Percentiles rank a stretch among this genome's conserved stretches.
Evolutionary conservation across 2,329 filamentous ascomycete species (phyloP).

Genomic region (Colletotrichum sojae): DNA sequence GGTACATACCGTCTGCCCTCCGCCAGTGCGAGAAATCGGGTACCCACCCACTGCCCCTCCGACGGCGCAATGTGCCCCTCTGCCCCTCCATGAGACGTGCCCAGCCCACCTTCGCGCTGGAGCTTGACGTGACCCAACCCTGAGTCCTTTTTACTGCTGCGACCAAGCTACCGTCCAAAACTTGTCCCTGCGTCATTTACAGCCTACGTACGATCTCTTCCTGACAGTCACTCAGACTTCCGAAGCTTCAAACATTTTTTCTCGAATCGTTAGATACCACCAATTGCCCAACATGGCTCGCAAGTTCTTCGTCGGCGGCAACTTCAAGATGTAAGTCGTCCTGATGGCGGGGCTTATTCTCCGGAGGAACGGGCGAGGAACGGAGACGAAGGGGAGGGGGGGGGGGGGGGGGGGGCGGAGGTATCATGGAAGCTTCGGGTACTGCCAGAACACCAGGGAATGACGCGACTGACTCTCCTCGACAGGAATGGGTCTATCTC

Average conservation of each 20-base stretch:
- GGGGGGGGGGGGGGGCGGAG: too few species aligned
- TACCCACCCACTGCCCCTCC: conserved; percentile 11
- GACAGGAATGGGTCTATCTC: conserved; percentile 93
- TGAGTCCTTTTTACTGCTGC: conserved; percentile 40
- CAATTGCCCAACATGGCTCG: conserved; percentile 81
- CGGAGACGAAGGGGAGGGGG: neutral
- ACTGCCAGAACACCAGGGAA: conserved; percentile 26
- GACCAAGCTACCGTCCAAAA: conserved; percentile 19
- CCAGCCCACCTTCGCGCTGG: conserved; percentile 37
- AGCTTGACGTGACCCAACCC: conserved; percentile 40
- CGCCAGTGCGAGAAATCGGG: neutral
- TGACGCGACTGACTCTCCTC: conserved; percentile 35
- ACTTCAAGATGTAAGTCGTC: conserved; percentile 94
- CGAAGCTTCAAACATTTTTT: conserved; percentile 15
- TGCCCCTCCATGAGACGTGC: conserved; percentile 38
- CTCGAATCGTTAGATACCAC: conserved; percentile 39
- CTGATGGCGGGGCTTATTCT: conserved; percentile 24
- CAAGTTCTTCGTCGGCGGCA: conserved; percentile 97
- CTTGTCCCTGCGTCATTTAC: conserved; percentile 41
- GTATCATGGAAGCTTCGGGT: conserved; percentile 8
- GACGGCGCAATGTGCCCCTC: conserved; percentile 10
- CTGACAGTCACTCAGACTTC: conserved; percentile 13
- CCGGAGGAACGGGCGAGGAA: conserved; percentile 3
- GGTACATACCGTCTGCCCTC: neutral
- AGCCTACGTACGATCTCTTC: conserved; percentile 22